Conservation (phyloP, 441 rosid genomes). For the Corymbia calophylla region DNA sequence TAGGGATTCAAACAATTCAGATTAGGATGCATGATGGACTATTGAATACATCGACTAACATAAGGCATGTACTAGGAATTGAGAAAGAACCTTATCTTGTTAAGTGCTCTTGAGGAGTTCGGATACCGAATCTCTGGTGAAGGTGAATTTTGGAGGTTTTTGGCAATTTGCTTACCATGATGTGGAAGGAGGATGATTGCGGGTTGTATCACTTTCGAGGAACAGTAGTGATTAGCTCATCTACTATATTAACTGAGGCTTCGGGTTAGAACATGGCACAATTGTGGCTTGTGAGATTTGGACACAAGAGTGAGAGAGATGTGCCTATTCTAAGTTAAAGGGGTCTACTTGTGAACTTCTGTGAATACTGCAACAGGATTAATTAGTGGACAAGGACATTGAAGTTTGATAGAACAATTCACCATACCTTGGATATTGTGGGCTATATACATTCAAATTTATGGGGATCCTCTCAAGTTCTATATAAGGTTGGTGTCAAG, state of each 20-base stretch:
- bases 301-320: neutral
- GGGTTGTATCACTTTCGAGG: neutral
- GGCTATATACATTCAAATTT: neutral
- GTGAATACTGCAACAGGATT: neutral
- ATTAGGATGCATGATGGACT: neutral
- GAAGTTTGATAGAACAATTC: neutral
- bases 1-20: neutral
- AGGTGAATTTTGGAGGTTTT: neutral
- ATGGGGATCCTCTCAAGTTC: neutral
- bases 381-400: neutral
- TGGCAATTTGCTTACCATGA: neutral
- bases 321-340: neutral
- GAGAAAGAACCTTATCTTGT: neutral
- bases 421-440: neutral
- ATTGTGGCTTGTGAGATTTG: neutral
- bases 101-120: neutral
- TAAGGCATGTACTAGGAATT: neutral
- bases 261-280: neutral
- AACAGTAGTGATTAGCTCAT: neutral
- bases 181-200: neutral
- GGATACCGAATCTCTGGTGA: neutral
- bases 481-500: neutral
- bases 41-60: neutral
- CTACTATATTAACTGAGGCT: fast-evolving
- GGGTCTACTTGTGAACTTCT: neutral